A percentile compares a stretch with the other conserved stretches of the same genome.
Conservation (phyloP, 345 rosid genomes). For the Syzygium oleosum region DNA sequence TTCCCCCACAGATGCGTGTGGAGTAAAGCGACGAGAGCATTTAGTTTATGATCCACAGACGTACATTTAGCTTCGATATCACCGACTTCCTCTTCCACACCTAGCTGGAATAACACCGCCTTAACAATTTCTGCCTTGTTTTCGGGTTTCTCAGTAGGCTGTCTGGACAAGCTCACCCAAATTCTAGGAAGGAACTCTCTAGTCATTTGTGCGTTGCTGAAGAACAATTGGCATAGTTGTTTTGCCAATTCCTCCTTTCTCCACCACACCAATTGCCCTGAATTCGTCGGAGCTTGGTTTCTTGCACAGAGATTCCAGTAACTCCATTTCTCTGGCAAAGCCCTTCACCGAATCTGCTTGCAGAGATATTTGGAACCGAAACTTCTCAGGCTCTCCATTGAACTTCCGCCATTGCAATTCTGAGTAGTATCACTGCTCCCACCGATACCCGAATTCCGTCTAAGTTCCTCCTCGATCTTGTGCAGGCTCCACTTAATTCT, state of each 20-base stretch:
- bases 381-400: neutral
- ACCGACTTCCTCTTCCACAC: constrained; percentile 19
- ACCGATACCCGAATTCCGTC: neutral
- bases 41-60: constrained; percentile 8
- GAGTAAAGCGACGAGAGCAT: constrained; percentile 20
- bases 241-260: constrained; percentile 34
- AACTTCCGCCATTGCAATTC: neutral
- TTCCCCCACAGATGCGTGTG: constrained; percentile 25
- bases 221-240: constrained; percentile 34
- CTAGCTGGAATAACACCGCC: constrained; percentile 22
- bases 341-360: neutral
- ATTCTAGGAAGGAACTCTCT: constrained; percentile 29
- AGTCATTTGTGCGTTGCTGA: constrained; percentile 3
- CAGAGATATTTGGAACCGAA: neutral
- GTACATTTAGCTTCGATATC: no score
- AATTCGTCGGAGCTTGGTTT: neutral
- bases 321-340: neutral
- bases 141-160: neutral
- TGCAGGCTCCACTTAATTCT: neutral
- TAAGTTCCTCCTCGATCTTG: neutral
- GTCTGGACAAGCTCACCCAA: constrained; percentile 26
- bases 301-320: neutral
- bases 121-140: constrained; percentile 7
- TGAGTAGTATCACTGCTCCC: neutral
- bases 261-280: constrained; percentile 28